Percentiles rank a stretch among this genome's conserved stretches.
Conservation (phyloP, 2,329 filamentous ascomycete genomes). For the Tolypocladium paradoxum region DNA sequence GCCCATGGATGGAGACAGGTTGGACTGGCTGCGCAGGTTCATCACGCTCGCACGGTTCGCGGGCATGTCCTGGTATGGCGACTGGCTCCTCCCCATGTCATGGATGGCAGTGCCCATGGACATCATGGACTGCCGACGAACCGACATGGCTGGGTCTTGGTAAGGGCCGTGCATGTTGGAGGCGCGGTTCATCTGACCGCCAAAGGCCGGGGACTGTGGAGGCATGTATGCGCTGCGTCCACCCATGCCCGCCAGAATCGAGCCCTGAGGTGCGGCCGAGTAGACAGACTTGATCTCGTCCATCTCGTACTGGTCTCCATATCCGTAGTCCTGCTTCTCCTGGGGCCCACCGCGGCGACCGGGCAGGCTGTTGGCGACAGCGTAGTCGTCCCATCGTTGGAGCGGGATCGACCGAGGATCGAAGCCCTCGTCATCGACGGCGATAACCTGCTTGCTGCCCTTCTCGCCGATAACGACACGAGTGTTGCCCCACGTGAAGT, state of each 20-base stretch:
- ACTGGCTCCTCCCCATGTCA: slow-evolving; percentile 38
- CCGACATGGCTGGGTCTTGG: slow-evolving; percentile 37
- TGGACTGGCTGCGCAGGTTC: slow-evolving; percentile 41
- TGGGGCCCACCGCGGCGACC: slow-evolving; percentile 67
- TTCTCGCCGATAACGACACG: slow-evolving; percentile 94
- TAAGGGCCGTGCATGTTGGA: slow-evolving; percentile 36
- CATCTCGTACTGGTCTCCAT: slow-evolving; percentile 82
- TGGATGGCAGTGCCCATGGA: slow-evolving; percentile 44
- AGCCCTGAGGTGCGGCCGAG: slow-evolving; percentile 81
- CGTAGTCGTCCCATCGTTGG: slow-evolving; percentile 97
- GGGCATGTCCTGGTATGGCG: slow-evolving; percentile 47
- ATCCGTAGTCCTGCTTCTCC: slow-evolving; percentile 55
- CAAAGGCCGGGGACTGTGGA: slow-evolving; percentile 68
- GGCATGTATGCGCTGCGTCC: slow-evolving; percentile 67
- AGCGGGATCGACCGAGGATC: slow-evolving; percentile 88
- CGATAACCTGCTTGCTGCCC: slow-evolving; percentile 81
- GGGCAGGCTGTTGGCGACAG: slow-evolving; percentile 72
- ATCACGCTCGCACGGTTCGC: slow-evolving; percentile 48
- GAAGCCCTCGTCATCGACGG: slow-evolving; percentile 73
- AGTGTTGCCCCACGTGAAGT: slow-evolving; percentile 98
- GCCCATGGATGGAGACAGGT: slow-evolving; percentile 33
- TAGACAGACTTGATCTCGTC: slow-evolving; percentile 97
- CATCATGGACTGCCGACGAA: slow-evolving; percentile 61
- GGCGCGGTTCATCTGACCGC: slow-evolving; percentile 40
- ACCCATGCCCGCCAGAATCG: slow-evolving; percentile 76